phyloP scores from a whole-genome alignment of 495 filamentous ascomycete genomes.

The Xylaria curta region DNA sequence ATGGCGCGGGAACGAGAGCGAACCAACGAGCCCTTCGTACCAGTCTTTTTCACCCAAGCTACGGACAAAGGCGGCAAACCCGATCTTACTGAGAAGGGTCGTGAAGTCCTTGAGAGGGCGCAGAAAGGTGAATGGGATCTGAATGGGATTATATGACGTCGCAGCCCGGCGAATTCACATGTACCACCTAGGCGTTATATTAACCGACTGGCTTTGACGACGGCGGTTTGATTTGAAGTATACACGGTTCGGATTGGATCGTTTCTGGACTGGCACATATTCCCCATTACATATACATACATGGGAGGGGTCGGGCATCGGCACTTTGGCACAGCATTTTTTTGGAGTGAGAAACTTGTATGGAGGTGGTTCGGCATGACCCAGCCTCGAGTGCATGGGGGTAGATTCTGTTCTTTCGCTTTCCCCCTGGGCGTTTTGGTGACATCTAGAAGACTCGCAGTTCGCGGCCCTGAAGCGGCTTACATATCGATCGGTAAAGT shows the following conservation, averaged over 20 bases:
- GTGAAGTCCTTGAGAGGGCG: constrained; percentile 70
- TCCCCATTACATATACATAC: constrained; percentile 26
- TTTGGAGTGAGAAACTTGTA: constrained; percentile 1
- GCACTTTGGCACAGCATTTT: constrained; percentile 24
- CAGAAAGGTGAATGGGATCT: constrained; percentile 65
- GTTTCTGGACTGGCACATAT: constrained; percentile 21
- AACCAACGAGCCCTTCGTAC: constrained; percentile 72
- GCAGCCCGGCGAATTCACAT: not conserved
- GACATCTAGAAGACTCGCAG: constrained; percentile 12
- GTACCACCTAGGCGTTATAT: constrained; percentile 9
- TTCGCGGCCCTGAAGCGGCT: constrained; percentile 1
- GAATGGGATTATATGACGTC: constrained; percentile 44
- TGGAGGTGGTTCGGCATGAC: not conserved
- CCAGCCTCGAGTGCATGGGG: constrained; percentile 1
- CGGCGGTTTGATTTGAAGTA: constrained; percentile 23
- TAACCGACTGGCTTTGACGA: not conserved
- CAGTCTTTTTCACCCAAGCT: constrained; percentile 85
- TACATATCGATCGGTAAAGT: constrained; percentile 12
- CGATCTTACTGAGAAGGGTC: constrained; percentile 78
- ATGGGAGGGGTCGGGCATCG: constrained; percentile 12
- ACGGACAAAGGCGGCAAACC: constrained; percentile 79
- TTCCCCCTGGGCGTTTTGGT: constrained; percentile 7
- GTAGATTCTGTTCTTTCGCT: not conserved
- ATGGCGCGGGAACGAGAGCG: constrained; percentile 79
- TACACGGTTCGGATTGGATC: constrained; percentile 18